Evolutionary conservation across 495 filamentous ascomycete species (phyloP), one percentile per base, ranked within the genome.

Genomic region (Ramalina intermedia): DNA sequence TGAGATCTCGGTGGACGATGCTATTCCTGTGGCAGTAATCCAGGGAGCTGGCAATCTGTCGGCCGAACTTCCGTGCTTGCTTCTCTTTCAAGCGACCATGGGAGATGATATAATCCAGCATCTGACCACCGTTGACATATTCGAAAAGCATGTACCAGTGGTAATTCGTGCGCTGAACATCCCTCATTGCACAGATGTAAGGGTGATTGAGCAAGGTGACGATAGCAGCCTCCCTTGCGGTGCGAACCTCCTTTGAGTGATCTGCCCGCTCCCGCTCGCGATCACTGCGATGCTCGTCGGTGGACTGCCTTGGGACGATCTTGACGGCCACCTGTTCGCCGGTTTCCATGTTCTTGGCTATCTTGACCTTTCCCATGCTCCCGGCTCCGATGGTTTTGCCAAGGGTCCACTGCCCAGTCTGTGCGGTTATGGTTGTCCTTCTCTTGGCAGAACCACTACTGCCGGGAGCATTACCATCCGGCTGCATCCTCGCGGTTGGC

Each of bases 61-160:
- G 82, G 20, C 85, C 90, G 61, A 99, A 99, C 60, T 96, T 99
- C 51, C 91, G 81, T 2, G 91, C 91, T 65, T 94, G 90, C 62
- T 99, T 99, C 68, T 99, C 91, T 70, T 96, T 96, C 57, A 99
- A 67, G 51, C 90, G 82, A 43, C 91, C 93, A 61, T 99, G 91
- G 12, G 87, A 95, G 59, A 99, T 99, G 65, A 99, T 99, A 64
- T 99, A 99, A 69, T 99, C 91, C 39, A 99, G 78, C 91, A 99
- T 99, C 64, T 99, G 91, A 13, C 91, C 93, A 43, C 91, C 91
- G 62, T 99, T 96, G 66, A 99, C 93, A 63, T 94, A 95, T 68
- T 99, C 91, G 61, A 96, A 99, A 20, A 99, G 79, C 91, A 99
- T 99, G 64, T 99, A 99, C 91, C 91, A 99, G 63, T 99, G 91